Evolutionary conservation across 768 basidiomycete species (phyloP), one percentile per base, ranked within the genome.

Genomic region (Leccinum variicolor): DNA sequence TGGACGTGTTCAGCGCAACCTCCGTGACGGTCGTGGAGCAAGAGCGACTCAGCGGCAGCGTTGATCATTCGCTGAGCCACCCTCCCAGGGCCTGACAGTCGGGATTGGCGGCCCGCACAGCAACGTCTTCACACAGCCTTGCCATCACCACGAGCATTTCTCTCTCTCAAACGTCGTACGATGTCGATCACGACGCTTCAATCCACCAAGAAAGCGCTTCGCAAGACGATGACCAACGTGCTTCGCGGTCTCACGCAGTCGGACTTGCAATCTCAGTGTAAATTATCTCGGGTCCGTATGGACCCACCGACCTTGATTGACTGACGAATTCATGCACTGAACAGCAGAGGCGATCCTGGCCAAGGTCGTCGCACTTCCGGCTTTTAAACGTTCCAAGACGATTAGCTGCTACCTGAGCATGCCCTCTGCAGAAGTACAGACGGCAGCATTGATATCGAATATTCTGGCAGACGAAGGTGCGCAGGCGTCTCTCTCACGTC

Each of bases 321-420:
- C 55, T 62, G 58, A 60, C 23, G 19, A 41, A 28, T 36, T 51
- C 26, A 47, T 57, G 56, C 29, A 13, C 8, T 21, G 34, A 53
- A 57, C 50, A 72, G 70, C 68, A 49, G 62, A 68, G 55, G 65
- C 63, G 29, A 78, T 90, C 52, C 69, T 77, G 6, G 67, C 70
- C 13, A 76, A 75, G 56, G 74, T 91, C 28, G 62, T 85, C 19
- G 66, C 78, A 0, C 69, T 84, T 17, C 75, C 85, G 2, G 75
- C 77, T 9, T 87, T 90, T 63, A 70, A 76, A 34, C 64, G 65
- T 39, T 79, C 77, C 52, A 77, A 70, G 52, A 75, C 76, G 5
- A 69, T 91, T 29, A 85, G 88, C 74, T 92, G 90, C 69, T 92
- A 87, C 68, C 76, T 92, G 43, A 91, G 84, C 71, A 91, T 92